These are phyloP conservation scores for Limonium bicolor DNA, from an alignment of 148 eudicot species.

Conservation along the genomic window DNA sequence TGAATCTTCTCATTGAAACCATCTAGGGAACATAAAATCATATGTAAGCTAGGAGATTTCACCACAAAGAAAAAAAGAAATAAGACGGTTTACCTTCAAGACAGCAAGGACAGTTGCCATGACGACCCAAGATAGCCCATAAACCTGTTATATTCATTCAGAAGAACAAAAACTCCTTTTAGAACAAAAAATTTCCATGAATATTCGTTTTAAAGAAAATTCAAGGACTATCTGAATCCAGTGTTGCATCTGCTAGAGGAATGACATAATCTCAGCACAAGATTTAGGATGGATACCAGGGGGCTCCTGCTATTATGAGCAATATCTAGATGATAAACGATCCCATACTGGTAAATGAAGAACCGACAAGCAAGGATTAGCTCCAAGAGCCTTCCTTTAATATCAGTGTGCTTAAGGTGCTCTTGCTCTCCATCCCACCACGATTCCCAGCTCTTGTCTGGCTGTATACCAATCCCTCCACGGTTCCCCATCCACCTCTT, in stretches of 20 bases:
- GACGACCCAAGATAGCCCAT: slow-evolving; percentile 96
- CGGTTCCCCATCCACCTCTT: slow-evolving; percentile 98
- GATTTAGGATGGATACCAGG: slow-evolving; percentile 27
- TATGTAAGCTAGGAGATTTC: too few relatives aligned
- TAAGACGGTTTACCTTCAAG: slow-evolving; percentile 79
- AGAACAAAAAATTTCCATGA: too few relatives aligned
- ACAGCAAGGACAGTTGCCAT: slow-evolving; percentile 66
- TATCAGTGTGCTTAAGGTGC: slow-evolving; percentile 64
- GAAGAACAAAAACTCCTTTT: too few relatives aligned
- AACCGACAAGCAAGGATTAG: slow-evolving; percentile 68
- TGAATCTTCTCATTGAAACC: slow-evolving; percentile 90
- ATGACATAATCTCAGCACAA: background rate
- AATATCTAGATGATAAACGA: slow-evolving; percentile 88
- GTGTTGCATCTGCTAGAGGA: too few relatives aligned
- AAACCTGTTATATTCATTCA: too few relatives aligned
- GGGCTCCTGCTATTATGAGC: slow-evolving; percentile 44
- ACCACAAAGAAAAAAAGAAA: too few relatives aligned
- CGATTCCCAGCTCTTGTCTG: slow-evolving; percentile 93
- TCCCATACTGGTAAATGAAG: slow-evolving; percentile 84
- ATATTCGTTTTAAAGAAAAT: too few relatives aligned
- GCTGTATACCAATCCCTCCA: slow-evolving; percentile 81
- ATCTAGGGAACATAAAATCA: slow-evolving; percentile 47
- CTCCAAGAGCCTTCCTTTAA: slow-evolving; percentile 78
- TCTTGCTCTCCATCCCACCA: slow-evolving; percentile 99
- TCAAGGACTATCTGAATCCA: too few relatives aligned